Conservation (phyloP, 345 rosid genomes). For the rapeseed (Brassica napus) region DNA sequence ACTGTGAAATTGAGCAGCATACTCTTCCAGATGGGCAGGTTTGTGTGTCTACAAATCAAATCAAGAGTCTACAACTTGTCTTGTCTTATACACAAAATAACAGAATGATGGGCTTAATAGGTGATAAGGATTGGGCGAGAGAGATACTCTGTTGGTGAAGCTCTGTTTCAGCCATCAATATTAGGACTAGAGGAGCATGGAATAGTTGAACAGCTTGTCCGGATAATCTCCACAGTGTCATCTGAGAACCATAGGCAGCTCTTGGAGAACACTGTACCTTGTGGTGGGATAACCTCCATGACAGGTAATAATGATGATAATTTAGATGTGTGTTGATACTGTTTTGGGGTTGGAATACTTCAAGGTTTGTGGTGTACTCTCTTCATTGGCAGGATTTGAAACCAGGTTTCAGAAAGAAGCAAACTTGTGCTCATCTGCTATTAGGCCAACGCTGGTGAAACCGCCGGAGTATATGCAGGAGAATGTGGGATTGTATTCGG, state of each 20-base stretch:
- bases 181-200: conserved; percentile 88
- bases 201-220: conserved; percentile 96
- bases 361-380: neutral
- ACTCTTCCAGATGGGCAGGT: conserved; percentile 99
- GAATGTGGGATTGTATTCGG: conserved; percentile 72
- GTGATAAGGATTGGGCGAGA: conserved; percentile 90
- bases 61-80: neutral
- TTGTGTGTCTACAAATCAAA: conserved; percentile 42
- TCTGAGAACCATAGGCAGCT: conserved; percentile 95
- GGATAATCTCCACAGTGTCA: conserved; percentile 78
- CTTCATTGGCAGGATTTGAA: conserved; percentile 73
- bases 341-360: neutral
- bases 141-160: conserved; percentile 85
- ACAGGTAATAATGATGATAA: conserved; percentile 67
- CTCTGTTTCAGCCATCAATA: conserved; percentile 92
- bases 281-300: conserved; percentile 95
- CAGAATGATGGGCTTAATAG: conserved; percentile 42
- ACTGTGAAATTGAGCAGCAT: conserved; percentile 67
- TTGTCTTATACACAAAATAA: conserved; percentile 28
- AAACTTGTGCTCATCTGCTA: conserved; percentile 81
- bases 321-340: conserved; percentile 22
- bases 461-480: conserved; percentile 98
- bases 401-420: conserved; percentile 96
- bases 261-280: conserved; percentile 93
- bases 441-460: conserved; percentile 82